Evolutionary conservation across 176 grass and related monocot species (phyloP).

Genomic region (Poa pratensis): DNA sequence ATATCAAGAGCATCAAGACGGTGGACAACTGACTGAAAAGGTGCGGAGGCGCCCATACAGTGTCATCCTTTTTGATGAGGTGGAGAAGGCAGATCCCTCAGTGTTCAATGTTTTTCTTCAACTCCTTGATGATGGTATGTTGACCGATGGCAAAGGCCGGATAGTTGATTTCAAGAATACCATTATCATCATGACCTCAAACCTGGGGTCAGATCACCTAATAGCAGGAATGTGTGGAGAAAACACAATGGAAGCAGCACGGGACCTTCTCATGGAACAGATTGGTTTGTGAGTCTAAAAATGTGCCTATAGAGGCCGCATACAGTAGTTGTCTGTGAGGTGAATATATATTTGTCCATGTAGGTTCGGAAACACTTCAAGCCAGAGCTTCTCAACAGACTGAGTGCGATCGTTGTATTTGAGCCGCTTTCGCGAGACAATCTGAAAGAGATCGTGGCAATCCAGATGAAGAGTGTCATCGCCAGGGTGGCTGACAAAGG

Average conservation of each 20-base stretch:
- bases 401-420: neutral
- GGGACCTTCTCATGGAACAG: neutral
- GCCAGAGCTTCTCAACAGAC: neutral
- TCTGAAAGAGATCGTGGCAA: neutral
- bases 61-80: neutral
- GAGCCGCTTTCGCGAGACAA: neutral
- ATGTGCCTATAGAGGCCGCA: neutral
- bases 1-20: neutral
- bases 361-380: neutral
- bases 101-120: conserved; percentile 1
- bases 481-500: neutral
- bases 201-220: neutral
- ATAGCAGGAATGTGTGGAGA: neutral
- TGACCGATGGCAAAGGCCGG: neutral
- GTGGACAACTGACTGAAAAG: conserved; percentile 3
- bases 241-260: neutral
- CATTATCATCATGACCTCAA: neutral
- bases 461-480: neutral
- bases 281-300: neutral
- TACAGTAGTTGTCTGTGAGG: neutral
- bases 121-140: neutral
- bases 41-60: neutral
- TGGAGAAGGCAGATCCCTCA: neutral
- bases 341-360: neutral
- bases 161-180: neutral